phyloP scores from a whole-genome alignment of 495 filamentous ascomycete species.

The Eremomyces bilateralis region DNA sequence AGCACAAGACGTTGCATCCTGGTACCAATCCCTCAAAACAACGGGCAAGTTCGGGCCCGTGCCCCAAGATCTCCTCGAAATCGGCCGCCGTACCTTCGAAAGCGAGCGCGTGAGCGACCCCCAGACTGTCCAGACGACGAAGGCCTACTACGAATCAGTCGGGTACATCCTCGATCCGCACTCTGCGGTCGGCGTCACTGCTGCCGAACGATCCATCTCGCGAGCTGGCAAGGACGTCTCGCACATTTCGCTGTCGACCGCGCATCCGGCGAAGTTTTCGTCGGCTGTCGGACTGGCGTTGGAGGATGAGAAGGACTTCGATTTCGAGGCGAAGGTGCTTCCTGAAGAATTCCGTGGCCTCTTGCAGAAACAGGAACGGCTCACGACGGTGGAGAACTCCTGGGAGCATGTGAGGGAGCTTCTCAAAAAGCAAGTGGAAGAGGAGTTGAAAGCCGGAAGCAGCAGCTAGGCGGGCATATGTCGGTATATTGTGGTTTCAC shows the following conservation, averaged over 20 bases:
- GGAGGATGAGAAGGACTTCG: conserved; percentile 39
- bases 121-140: conserved; percentile 57
- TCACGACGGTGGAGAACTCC: too few species aligned
- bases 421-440: too few species aligned
- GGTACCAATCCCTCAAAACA: conserved; percentile 56
- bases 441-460: too few species aligned
- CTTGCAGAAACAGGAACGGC: too few species aligned
- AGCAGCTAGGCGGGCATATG: too few species aligned
- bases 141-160: conserved; percentile 30
- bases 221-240: conserved; percentile 20
- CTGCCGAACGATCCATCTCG: conserved; percentile 31
- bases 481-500: too few species aligned
- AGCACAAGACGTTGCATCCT: conserved; percentile 42
- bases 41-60: conserved; percentile 61
- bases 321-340: conserved; percentile 45
- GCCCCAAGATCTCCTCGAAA: conserved; percentile 38
- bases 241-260: conserved; percentile 71
- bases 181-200: conserved; percentile 65
- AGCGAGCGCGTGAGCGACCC: conserved; percentile 64
- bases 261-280: conserved; percentile 85
- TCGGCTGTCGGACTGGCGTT: conserved; percentile 57
- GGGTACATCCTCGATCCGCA: conserved; percentile 88
- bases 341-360: conserved; percentile 61
- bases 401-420: too few species aligned
- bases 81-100: conserved; percentile 46